Conservation (phyloP, 2,329 filamentous ascomycete genomes). For the Aspergillus fructus region DNA sequence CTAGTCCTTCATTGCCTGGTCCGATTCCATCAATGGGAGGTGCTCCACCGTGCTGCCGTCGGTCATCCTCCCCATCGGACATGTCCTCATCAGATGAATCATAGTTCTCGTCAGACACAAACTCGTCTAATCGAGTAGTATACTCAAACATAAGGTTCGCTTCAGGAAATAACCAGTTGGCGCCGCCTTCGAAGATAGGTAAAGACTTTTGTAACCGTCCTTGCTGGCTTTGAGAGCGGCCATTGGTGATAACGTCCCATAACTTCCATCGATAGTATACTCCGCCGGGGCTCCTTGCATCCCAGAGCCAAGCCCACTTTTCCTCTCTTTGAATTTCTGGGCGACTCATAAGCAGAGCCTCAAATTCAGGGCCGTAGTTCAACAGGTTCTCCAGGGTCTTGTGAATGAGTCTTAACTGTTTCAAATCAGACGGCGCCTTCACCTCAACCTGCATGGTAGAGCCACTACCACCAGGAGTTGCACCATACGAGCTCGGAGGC, state of each 20-base stretch:
- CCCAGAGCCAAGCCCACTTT: conserved; percentile 93
- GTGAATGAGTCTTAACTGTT: conserved; percentile 79
- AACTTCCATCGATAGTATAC: conserved; percentile 92
- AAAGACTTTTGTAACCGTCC: conserved; percentile 55
- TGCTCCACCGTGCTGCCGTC: conserved; percentile 44
- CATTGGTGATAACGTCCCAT: conserved; percentile 79
- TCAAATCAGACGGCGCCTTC: conserved; percentile 72
- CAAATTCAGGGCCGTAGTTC: conserved; percentile 79
- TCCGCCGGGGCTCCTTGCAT: conserved; percentile 73
- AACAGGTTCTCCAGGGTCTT: conserved; percentile 80
- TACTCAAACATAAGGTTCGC: conserved; percentile 78
- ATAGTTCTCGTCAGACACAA: conserved; percentile 81
- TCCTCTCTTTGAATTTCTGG: conserved; percentile 81
- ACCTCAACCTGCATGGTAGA: conserved; percentile 67
- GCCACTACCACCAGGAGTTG: conserved; percentile 46
- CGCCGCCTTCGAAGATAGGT: conserved; percentile 69
- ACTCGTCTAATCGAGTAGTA: conserved; percentile 71
- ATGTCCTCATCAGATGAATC: conserved; percentile 84
- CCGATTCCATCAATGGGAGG: conserved; percentile 41
- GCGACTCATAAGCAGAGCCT: conserved; percentile 85
- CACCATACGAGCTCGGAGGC: conserved; percentile 70
- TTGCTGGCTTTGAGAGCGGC: conserved; percentile 39
- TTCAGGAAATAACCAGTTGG: conserved; percentile 75
- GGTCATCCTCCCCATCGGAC: conserved; percentile 45
- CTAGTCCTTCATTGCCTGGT: conserved; percentile 49